phyloP scores from a whole-genome alignment of 148 eudicot species.

The Spergularia marina region DNA sequence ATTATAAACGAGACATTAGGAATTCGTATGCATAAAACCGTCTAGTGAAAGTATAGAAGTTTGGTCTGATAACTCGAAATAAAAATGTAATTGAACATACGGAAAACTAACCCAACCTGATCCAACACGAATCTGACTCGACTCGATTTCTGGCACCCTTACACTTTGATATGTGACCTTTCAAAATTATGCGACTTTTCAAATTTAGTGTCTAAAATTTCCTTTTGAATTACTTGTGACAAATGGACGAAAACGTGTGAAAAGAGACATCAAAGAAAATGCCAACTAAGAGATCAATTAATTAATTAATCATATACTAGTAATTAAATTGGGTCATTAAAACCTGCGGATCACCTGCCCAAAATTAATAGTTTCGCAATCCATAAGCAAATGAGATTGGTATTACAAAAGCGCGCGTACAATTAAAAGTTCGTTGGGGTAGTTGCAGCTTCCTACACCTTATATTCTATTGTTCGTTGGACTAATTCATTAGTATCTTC shows the following conservation, averaged over 20 bases:
- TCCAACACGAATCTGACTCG: too few species aligned
- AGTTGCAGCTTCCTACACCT: slow-evolving; percentile 29
- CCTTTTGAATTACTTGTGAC: too few species aligned
- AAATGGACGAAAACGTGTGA: background rate
- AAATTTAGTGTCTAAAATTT: too few species aligned
- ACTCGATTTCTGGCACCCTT: too few species aligned
- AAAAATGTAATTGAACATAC: too few species aligned
- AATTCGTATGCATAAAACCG: too few species aligned
- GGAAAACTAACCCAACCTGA: too few species aligned
- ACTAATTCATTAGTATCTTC: slow-evolving; percentile 24
- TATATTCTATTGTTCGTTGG: slow-evolving; percentile 26
- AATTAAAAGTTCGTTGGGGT: slow-evolving; percentile 46
- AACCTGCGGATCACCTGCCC: slow-evolving; percentile 26
- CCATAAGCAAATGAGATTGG: background rate
- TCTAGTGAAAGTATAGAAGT: too few species aligned
- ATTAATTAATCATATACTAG: background rate
- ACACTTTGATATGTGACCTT: too few species aligned
- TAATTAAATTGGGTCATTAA: slow-evolving; percentile 16
- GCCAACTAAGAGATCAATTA: background rate
- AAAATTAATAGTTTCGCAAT: background rate
- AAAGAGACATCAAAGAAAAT: background rate
- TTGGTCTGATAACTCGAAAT: too few species aligned
- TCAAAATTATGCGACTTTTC: too few species aligned
- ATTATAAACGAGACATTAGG: too few species aligned
- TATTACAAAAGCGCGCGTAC: slow-evolving; percentile 9